Conservation (phyloP, 306 rosid species). For the Cicer yamashitae region DNA sequence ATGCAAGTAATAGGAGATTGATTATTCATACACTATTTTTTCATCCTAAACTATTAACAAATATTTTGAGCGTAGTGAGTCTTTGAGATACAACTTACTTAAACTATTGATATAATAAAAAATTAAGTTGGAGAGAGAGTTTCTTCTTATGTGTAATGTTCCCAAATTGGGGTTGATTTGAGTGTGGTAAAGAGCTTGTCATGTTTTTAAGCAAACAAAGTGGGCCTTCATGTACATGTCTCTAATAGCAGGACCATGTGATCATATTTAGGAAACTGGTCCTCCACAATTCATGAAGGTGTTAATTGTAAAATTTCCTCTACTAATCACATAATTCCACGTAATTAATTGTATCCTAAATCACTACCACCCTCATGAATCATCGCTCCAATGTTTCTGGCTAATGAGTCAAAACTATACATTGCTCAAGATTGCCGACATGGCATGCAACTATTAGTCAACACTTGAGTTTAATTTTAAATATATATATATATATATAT, state of each 20-base stretch:
- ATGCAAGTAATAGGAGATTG: too few species aligned
- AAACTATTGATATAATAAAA: background rate
- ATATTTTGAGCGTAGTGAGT: too few species aligned
- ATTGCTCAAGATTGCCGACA: conserved; percentile 32
- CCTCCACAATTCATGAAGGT: conserved; percentile 29
- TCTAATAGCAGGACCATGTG: conserved; percentile 81
- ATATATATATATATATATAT: too few species aligned
- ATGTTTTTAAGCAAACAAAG: conserved; percentile 73
- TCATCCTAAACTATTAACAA: too few species aligned
- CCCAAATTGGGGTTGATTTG: conserved; percentile 79
- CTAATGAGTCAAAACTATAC: conserved; percentile 33
- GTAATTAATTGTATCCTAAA: conserved; percentile 39
- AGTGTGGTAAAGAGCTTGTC: conserved; percentile 75
- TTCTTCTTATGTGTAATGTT: conserved; percentile 58
- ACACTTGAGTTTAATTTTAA: background rate
- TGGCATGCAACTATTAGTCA: conserved; percentile 49
- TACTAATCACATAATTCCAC: conserved; percentile 52
- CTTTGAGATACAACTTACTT: too few species aligned
- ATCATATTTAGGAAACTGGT: conserved; percentile 52
- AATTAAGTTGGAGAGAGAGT: background rate
- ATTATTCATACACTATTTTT: too few species aligned
- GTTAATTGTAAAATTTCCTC: conserved; percentile 8
- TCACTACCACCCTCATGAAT: conserved; percentile 29
- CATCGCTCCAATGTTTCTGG: conserved; percentile 52
- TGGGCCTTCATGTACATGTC: conserved; percentile 86